Percentiles rank a stretch among this genome's conserved stretches.
Conservation (phyloP, 1,139 yeast species). For the Candida neerlandica region DNA sequence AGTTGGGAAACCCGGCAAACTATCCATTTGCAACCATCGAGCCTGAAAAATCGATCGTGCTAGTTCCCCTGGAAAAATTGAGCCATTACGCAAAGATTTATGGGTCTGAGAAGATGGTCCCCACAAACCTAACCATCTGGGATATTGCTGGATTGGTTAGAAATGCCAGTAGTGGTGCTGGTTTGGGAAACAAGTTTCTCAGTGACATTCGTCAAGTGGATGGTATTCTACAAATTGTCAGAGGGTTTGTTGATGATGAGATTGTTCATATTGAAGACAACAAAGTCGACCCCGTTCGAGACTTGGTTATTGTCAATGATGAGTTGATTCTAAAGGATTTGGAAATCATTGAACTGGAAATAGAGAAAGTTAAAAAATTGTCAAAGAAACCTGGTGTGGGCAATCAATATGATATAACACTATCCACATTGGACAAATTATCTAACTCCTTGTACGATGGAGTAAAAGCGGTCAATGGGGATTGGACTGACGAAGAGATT, state of each 20-base stretch:
- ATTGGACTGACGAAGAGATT: conserved; percentile 54
- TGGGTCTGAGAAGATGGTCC: conserved; percentile 52
- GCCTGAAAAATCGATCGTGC: conserved; percentile 66
- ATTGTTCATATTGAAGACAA: conserved; percentile 69
- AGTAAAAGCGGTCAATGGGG: conserved; percentile 46
- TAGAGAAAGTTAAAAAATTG: conserved; percentile 48
- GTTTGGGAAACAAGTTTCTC: conserved; percentile 73
- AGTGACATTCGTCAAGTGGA: conserved; percentile 74
- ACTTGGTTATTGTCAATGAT: conserved; percentile 67
- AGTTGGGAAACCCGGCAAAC: conserved; percentile 74
- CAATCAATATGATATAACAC: conserved; percentile 41
- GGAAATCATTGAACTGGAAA: conserved; percentile 60
- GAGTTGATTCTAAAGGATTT: conserved; percentile 73
- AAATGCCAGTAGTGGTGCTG: conserved; percentile 77
- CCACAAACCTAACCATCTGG: conserved; percentile 59
- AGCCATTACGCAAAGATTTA: conserved; percentile 47
- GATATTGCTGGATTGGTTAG: conserved; percentile 79
- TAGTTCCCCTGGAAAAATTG: conserved; percentile 57
- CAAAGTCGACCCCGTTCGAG: conserved; percentile 67
- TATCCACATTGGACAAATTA: conserved; percentile 47
- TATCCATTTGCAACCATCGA: conserved; percentile 82
- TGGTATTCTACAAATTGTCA: conserved; percentile 70
- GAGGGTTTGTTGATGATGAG: conserved; percentile 70
- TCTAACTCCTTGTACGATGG: conserved; percentile 62
- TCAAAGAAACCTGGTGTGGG: conserved; percentile 41